A percentile compares a stretch with the other conserved stretches of the same genome.
These are phyloP conservation scores for Echinosophora koreensis DNA, from an alignment of 306 rosid genomes.

Conservation along the genomic window DNA sequence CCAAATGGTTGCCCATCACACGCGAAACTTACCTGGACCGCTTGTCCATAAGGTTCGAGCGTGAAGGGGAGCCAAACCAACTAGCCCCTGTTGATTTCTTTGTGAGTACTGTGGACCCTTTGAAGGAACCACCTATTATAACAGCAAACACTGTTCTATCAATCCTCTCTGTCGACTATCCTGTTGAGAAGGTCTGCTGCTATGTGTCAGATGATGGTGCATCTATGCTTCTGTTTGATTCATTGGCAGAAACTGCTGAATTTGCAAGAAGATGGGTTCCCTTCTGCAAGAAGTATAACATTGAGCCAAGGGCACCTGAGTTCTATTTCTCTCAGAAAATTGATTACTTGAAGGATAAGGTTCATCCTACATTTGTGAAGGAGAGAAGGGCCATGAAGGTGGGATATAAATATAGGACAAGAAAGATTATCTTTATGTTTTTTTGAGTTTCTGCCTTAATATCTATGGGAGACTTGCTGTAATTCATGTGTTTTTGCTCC, in stretches of 20 bases:
- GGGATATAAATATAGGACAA: slow-evolving; percentile 2
- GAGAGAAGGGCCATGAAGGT: slow-evolving; percentile 89
- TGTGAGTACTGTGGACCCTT: slow-evolving; percentile 93
- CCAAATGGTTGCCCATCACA: slow-evolving; percentile 83
- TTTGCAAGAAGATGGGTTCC: slow-evolving; percentile 97
- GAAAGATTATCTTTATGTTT: not conserved
- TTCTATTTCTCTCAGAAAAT: slow-evolving; percentile 76
- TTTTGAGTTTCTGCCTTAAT: not conserved
- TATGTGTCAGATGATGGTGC: slow-evolving; percentile 95
- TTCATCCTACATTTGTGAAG: slow-evolving; percentile 80
- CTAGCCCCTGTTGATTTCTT: slow-evolving; percentile 66
- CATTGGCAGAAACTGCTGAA: slow-evolving; percentile 95
- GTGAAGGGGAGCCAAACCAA: slow-evolving; percentile 57
- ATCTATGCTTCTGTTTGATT: slow-evolving; percentile 82
- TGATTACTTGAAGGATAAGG: slow-evolving; percentile 89
- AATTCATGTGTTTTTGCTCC: slow-evolving; percentile 32
- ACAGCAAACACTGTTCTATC: slow-evolving; percentile 95
- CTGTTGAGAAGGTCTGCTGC: slow-evolving; percentile 85
- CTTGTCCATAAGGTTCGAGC: slow-evolving; percentile 78
- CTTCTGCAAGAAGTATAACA: slow-evolving; percentile 75
- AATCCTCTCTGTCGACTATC: slow-evolving; percentile 85
- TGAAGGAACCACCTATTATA: slow-evolving; percentile 90
- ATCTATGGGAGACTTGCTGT: slow-evolving; percentile 9
- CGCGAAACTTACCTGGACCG: slow-evolving; percentile 80
- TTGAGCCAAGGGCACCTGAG: slow-evolving; percentile 93